Evolutionary conservation across 1,284 basidiomycete species (phyloP), one percentile per base, ranked within the genome.

Genomic region (Ustilago cynodontis): DNA sequence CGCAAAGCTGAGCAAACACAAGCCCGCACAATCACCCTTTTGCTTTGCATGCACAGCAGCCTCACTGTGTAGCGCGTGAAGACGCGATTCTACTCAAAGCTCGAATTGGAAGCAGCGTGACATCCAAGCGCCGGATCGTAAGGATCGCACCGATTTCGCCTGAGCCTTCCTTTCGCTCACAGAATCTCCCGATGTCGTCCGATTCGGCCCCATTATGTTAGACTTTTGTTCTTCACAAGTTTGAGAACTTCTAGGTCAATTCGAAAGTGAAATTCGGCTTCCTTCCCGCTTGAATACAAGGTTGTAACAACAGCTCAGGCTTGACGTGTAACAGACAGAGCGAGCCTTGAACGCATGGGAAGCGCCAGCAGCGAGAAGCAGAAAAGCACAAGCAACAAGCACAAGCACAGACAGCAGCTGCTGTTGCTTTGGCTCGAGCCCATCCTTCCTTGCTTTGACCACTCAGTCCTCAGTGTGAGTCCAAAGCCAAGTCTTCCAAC

Each of bases 341-440:
- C 43, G 20, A 37, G n/a, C 11, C 20, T 54, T n/a, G 16, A 16
- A 35, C 11, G 10, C 28, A 28, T 26, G 18, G 20, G 10, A 22
- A 54, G 52, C 18, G 31, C 14, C 11, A n/a, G 43, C 41, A 58
- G 22, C 31, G 39, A 22, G 28, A 33, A 59, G 45, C 58, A 43
- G 50, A n/a, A n/a, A n/a, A n/a, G n/a, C n/a, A n/a, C n/a, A n/a
- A n/a, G n/a, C n/a, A n/a, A n/a, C n/a, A n/a, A n/a, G n/a, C n/a
- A n/a, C n/a, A n/a, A n/a, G n/a, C n/a, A n/a, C n/a, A n/a, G n/a
- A n/a, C n/a, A n/a, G n/a, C n/a, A n/a, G n/a, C n/a, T n/a, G n/a
- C n/a, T n/a, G n/a, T n/a, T n/a, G n/a, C n/a, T n/a, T 39, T 61
- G 59, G 59, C 59, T 53, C 59, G 59, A 61, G 59, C 59, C 35